phyloP scores from a whole-genome alignment of 2,329 filamentous ascomycete species.

The Mycosphaerella arachidis region DNA sequence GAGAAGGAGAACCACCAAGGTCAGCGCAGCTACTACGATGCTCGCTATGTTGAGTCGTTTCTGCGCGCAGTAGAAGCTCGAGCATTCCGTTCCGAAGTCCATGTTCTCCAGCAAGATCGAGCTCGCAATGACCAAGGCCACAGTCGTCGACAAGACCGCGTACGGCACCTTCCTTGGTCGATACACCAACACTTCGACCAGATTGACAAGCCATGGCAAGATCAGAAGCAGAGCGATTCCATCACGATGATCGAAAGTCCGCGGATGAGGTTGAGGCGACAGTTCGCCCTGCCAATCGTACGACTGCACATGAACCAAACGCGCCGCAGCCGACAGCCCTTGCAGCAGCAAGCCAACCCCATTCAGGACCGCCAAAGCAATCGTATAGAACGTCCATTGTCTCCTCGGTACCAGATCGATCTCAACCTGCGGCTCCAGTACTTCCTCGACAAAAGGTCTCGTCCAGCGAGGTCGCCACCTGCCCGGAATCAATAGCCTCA shows the following conservation, averaged over 20 bases:
- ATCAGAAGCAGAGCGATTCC: constrained; percentile 11
- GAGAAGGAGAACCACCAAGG: constrained; percentile 53
- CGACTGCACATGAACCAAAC: not conserved
- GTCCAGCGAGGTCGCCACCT: constrained; percentile 47
- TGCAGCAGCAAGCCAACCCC: constrained; percentile 19
- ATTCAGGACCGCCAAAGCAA: constrained; percentile 19
- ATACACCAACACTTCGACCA: constrained; percentile 22
- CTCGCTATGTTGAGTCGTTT: constrained; percentile 4
- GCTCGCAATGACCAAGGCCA: constrained; percentile 21
- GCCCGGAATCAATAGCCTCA: constrained; percentile 25
- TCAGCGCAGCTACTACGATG: constrained; percentile 40
- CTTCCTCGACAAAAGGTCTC: constrained; percentile 48
- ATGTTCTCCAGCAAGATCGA: constrained; percentile 23
- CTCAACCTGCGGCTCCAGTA: constrained; percentile 16
- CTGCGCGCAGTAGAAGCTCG: not conserved
- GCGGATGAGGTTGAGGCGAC: not conserved
- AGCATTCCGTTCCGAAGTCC: not conserved
- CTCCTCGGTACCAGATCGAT: constrained; percentile 32
- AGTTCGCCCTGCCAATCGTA: not conserved
- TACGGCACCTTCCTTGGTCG: constrained; percentile 28
- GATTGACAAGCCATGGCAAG: constrained; percentile 24
- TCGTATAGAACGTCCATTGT: constrained; percentile 19
- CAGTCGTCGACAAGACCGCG: constrained; percentile 22
- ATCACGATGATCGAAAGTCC: not conserved
- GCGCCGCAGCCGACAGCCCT: constrained; percentile 7